Evolutionary conservation across 1,284 basidiomycete genomes (phyloP).

Genomic region (Malassezia yamatoensis): DNA sequence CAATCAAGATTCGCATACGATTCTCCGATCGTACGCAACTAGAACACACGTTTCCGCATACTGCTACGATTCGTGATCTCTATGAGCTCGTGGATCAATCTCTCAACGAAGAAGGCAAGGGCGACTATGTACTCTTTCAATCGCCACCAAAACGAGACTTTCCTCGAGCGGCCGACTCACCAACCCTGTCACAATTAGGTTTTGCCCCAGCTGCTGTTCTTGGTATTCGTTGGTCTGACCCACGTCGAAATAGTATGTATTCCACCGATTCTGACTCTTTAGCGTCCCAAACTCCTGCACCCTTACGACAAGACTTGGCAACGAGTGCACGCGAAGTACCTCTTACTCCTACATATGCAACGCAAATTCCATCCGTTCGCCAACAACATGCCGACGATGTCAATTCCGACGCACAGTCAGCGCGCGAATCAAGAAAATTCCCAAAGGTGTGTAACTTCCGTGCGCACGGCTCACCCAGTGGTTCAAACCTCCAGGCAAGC

Average conservation of each 20-base stretch:
- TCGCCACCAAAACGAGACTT: conserved; percentile 69
- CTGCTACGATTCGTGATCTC: conserved; percentile 64
- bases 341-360: conserved; percentile 2
- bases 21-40: conserved; percentile 71
- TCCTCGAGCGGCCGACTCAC: conserved; percentile 63
- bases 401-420: conserved; percentile 2
- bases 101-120: conserved; percentile 61
- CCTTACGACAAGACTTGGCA: conserved; percentile 17
- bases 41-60: conserved; percentile 66
- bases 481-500: conserved; percentile 17
- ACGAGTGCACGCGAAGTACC: conserved; percentile 18
- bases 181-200: conserved; percentile 61
- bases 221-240: conserved; percentile 64
- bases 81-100: conserved; percentile 71
- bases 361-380: conserved; percentile 7
- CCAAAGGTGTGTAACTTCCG: conserved; percentile 12
- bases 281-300: conserved; percentile 18
- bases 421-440: conserved; percentile 15
- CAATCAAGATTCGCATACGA: conserved; percentile 65
- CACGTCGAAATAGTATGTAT: conserved; percentile 56
- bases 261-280: background rate
- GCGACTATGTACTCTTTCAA: conserved; percentile 63
- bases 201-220: conserved; percentile 70
- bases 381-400: background rate
- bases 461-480: conserved; percentile 9